Evolutionary conservation across 108 stramenopile genomes (phyloP).

Genomic region (Asterionellopsis glacialis): DNA sequence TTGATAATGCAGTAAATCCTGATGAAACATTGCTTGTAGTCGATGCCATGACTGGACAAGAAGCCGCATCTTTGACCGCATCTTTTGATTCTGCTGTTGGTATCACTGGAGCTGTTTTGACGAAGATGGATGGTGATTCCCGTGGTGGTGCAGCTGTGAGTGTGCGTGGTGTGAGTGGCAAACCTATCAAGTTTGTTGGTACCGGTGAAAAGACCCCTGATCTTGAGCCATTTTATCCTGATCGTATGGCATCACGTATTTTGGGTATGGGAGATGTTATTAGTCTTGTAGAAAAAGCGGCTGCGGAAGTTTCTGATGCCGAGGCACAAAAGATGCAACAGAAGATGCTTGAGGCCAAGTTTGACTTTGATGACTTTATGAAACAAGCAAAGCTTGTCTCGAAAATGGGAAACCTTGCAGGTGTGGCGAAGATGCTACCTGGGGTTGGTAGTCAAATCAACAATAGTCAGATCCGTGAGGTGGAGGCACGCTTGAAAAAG

Average conservation of each 20-base stretch:
- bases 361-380: slow-evolving; percentile 94
- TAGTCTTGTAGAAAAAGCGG: slow-evolving; percentile 92
- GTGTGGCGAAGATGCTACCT: slow-evolving; percentile 93
- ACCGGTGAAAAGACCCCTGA: slow-evolving; percentile 88
- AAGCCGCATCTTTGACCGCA: slow-evolving; percentile 91
- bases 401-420: slow-evolving; percentile 87
- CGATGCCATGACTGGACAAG: slow-evolving; percentile 98
- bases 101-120: slow-evolving; percentile 90
- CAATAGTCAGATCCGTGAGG: slow-evolving; percentile 53
- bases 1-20: slow-evolving; percentile 47
- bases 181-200: slow-evolving; percentile 96
- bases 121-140: slow-evolving; percentile 94
- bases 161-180: slow-evolving; percentile 88
- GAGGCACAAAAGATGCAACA: slow-evolving; percentile 79
- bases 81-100: slow-evolving; percentile 91
- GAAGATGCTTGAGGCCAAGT: slow-evolving; percentile 84
- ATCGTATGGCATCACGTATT: slow-evolving; percentile 94
- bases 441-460: slow-evolving; percentile 82
- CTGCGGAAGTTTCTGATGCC: slow-evolving; percentile 83
- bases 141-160: slow-evolving; percentile 92
- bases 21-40: slow-evolving; percentile 95
- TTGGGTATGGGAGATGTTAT: slow-evolving; percentile 97
- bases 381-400: slow-evolving; percentile 78
- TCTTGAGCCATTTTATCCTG: slow-evolving; percentile 95
- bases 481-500: slow-evolving; percentile 69